Base-by-base conservation (phyloP, 208 protist species). In the Leishmania mexicana region DNA sequence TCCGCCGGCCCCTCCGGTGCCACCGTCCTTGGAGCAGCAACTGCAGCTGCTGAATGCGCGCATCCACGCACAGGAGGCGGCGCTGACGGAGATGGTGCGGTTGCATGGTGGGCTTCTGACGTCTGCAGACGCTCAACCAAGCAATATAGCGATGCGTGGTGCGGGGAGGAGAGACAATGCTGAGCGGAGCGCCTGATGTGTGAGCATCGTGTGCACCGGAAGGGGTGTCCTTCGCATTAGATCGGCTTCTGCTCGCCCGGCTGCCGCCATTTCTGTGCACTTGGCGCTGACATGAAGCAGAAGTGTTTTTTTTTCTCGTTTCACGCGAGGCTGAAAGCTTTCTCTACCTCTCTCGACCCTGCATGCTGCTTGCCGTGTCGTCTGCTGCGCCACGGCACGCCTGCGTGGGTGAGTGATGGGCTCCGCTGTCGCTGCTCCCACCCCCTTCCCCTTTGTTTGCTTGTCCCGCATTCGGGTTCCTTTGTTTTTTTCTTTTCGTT, bases 1-100 rank as follows among this genome's bases (percentile, higher is more conserved):
- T 1, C 77, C 79, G 5, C 70, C 76, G 1, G 28, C 75, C 21
- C 49, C 84, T 10, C 79, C 79, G 8, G 38, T 42, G 3, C 76
- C 76, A 8, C 76, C 76, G 0, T 51, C 84, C 4, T 24, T 81
- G 28, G 64, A 76, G 62, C 31, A 83, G 49, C 80, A 84, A 68
- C 84, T 84, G 28, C 47, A 38, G 19, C 7, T 21, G 54, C 75
- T 89, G 21, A 76, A 89, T 5, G 80, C 76, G 3, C 83, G 82
- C 45, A 86, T 85, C 40, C 80, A 86, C 1, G 77, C 81, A 10
- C 83, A 89, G 54, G 82, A 84, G 62, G 45, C 54, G 10, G 57
- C 64, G n/a, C 83, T 89, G 28, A 62, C 65, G 0, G 58, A 73
- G 67, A 74, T 87, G 78, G 80, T 89, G 47, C 72, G 80, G 28